Percentiles rank a stretch among this genome's conserved stretches.
Conservation (phyloP, 2,329 filamentous ascomycete genomes). For the Boeremia lycopersici region DNA sequence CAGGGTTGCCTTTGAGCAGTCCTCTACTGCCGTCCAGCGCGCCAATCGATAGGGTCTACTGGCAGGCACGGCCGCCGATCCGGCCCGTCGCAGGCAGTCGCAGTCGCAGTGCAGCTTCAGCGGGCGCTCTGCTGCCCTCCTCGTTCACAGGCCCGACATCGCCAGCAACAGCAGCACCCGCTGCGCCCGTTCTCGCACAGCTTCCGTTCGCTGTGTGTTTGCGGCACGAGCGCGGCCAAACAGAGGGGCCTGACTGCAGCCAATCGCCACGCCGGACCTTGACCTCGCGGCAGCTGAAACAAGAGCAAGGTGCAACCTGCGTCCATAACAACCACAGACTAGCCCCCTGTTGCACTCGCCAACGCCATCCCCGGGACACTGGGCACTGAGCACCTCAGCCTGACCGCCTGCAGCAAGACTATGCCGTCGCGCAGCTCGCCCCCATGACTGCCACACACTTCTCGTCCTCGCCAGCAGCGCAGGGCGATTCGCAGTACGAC, state of each 20-base stretch:
- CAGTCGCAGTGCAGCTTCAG: slow-evolving; percentile 19
- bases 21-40: neutral
- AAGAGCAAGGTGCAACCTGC: slow-evolving; percentile 39
- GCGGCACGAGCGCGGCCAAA: slow-evolving; percentile 26
- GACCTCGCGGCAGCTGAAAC: slow-evolving; percentile 42
- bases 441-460: slow-evolving; percentile 35
- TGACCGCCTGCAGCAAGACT: slow-evolving; percentile 23
- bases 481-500: slow-evolving; percentile 13
- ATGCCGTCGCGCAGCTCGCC: slow-evolving; percentile 37
- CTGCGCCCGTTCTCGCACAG: slow-evolving; percentile 26
- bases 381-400: slow-evolving; percentile 18
- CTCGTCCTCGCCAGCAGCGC: slow-evolving; percentile 23
- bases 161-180: slow-evolving; percentile 12
- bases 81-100: neutral
- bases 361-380: slow-evolving; percentile 26
- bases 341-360: slow-evolving; percentile 19
- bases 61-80: slow-evolving; percentile 22
- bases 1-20: slow-evolving; percentile 4
- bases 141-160: slow-evolving; percentile 13
- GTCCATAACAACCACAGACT: slow-evolving; percentile 28
- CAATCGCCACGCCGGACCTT: slow-evolving; percentile 28
- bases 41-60: slow-evolving; percentile 16
- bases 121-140: slow-evolving; percentile 3
- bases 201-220: slow-evolving; percentile 29
- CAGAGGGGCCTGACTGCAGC: slow-evolving; percentile 25